phyloP scores from a whole-genome alignment of 352 stramenopile genomes.

The Thraustochytrium sp. region DNA sequence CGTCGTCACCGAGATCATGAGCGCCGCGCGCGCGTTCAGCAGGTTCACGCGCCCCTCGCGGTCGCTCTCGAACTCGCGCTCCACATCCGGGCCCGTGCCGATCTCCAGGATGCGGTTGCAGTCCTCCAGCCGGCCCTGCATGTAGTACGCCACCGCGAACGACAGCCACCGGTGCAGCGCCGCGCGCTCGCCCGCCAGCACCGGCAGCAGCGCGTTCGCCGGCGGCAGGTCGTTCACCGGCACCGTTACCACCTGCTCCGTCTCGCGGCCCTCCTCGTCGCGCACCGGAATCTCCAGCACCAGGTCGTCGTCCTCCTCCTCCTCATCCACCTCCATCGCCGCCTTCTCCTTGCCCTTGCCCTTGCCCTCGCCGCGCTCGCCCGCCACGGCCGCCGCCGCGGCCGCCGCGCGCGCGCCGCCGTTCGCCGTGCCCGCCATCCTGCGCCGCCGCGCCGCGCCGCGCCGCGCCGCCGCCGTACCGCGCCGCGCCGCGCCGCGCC shows the following conservation, averaged over 20 bases:
- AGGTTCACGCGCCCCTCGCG: not conserved
- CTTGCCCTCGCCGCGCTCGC: not conserved
- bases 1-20: slow-evolving; percentile 23
- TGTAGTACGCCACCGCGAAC: slow-evolving; percentile 28
- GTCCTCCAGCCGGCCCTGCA: slow-evolving; percentile 12
- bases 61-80: not conserved
- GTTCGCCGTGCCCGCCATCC: not conserved
- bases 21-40: slow-evolving; percentile 16
- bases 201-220: not conserved
- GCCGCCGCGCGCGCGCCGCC: too few relatives aligned
- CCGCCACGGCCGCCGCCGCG: not conserved
- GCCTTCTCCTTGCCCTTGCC: not conserved
- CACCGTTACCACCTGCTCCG: slow-evolving; percentile 18
- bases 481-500: too few relatives aligned
- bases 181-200: not conserved
- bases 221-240: not conserved
- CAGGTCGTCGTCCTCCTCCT: not conserved
- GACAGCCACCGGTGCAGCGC: slow-evolving; percentile 13
- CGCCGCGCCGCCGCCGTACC: too few relatives aligned
- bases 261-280: slow-evolving; percentile 22
- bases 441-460: too few relatives aligned
- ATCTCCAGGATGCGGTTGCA: slow-evolving; percentile 5
- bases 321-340: not conserved
- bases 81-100: not conserved
- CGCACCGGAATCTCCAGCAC: slow-evolving; percentile 27